These are phyloP conservation scores for Bipolaris bicolor DNA, from an alignment of 2,329 filamentous ascomycete genomes.

Conservation along the genomic window DNA sequence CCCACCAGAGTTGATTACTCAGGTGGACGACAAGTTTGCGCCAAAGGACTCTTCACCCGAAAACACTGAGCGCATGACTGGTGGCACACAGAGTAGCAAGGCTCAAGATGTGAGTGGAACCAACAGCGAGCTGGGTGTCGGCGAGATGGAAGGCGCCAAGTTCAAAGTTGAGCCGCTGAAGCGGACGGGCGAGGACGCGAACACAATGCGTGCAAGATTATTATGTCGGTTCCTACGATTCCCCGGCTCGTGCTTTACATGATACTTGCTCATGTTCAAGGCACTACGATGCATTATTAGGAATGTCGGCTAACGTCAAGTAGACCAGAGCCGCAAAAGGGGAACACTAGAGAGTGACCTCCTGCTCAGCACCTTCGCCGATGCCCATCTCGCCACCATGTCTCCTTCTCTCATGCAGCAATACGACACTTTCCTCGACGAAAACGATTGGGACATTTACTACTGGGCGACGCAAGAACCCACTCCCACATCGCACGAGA, in stretches of 20 bases:
- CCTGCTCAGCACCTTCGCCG: slow-evolving; percentile 92
- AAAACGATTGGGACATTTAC: slow-evolving; percentile 99
- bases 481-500: slow-evolving; percentile 62
- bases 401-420: slow-evolving; percentile 73
- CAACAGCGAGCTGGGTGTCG: slow-evolving; percentile 37
- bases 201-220: slow-evolving; percentile 87
- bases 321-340: slow-evolving; percentile 95
- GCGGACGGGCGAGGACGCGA: slow-evolving; percentile 79
- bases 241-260: slow-evolving; percentile 1
- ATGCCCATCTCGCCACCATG: slow-evolving; percentile 78
- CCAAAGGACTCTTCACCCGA: slow-evolving; percentile 67
- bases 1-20: slow-evolving; percentile 66
- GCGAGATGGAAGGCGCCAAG: slow-evolving; percentile 54
- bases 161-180: slow-evolving; percentile 92
- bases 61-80: slow-evolving; percentile 70
- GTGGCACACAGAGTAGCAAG: slow-evolving; percentile 62
- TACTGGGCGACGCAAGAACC: slow-evolving; percentile 97
- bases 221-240: slow-evolving; percentile 61
- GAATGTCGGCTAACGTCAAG: slow-evolving; percentile 10
- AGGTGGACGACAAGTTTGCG: slow-evolving; percentile 61
- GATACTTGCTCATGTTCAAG: not conserved
- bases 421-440: slow-evolving; percentile 93
- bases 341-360: slow-evolving; percentile 96
- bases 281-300: not conserved
- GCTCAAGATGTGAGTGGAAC: slow-evolving; percentile 39